Base-by-base conservation (phyloP, 2,329 filamentous ascomycete species). In the Ascocoryne sarcoides region DNA sequence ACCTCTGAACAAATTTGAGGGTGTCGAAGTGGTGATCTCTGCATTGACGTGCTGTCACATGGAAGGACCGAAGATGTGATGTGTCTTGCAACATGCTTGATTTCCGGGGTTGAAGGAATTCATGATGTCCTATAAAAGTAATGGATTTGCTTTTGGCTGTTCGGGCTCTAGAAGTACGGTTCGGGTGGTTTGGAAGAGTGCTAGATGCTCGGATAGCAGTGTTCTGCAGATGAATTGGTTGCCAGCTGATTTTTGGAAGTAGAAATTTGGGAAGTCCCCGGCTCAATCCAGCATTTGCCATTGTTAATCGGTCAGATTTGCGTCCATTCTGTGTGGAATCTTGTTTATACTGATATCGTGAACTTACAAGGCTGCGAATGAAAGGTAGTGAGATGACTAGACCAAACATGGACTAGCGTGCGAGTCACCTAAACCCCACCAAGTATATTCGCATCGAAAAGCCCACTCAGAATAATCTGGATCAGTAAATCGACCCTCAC, bases 11-110 rank as follows among this genome's bases (percentile, higher is more conserved):
- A 60, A 98, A 95, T 66, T 95, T 95, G 47, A 98, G 75, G 1
- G 92, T 98, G 64, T 98, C 92, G 60, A 98, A 98, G 64, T 98
- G 89, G 63, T 98, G 92, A 56, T 95, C 89, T 49, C 84, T 76
- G 38, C 62, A 60, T 37, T 67, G 73, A 28, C 65, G 56, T 2
- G 75, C 60, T 1, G 85, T 82, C 26, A 78, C 74, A 61, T 88
- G 83, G 60, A 95, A 90, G 0, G 68, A 64, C 44, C 71, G 47
- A 12, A 38, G 43, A 26, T 49, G 43, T 5, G 43, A 37, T 4
- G 44, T 37, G 7, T 47, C 49, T 34, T 48, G 46, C 19, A 54
- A 38, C 12, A 54, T 49, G 37, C 34, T 51, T 8, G 34, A 12
- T 12, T 12, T 36, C 21, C 37, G 48, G 26, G 41, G 15, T 31